phyloP scores from a whole-genome alignment of 1,284 basidiomycete genomes.

The Irpex lacteus region DNA sequence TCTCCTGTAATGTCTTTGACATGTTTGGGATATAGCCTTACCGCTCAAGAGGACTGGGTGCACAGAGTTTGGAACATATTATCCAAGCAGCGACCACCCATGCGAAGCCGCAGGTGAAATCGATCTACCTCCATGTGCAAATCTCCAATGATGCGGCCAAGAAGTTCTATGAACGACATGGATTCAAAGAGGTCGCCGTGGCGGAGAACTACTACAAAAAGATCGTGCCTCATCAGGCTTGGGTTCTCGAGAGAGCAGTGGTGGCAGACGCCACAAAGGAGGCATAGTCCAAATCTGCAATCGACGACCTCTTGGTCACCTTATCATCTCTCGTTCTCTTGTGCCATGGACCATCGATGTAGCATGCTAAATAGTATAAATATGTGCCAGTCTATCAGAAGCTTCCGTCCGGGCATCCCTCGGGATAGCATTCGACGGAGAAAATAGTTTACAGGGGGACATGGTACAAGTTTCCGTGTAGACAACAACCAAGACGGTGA shows the following conservation, averaged over 20 bases:
- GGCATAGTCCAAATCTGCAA: neutral
- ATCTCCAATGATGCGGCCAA: constrained; percentile 69
- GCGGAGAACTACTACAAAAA: constrained; percentile 81
- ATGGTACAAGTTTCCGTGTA: neutral
- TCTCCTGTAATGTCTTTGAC: neutral
- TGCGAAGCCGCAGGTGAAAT: constrained; percentile 56
- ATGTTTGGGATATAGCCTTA: constrained; percentile 57
- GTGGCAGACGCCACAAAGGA: constrained; percentile 7
- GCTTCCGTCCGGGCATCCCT: neutral
- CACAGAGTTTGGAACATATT: constrained; percentile 62
- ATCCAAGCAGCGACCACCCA: constrained; percentile 57
- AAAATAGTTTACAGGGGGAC: neutral
- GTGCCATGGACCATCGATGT: neutral
- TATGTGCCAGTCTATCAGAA: neutral
- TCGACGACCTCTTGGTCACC: neutral
- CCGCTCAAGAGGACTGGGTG: constrained; percentile 69
- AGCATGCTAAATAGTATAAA: constrained; percentile 5
- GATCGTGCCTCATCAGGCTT: constrained; percentile 73
- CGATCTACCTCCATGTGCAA: constrained; percentile 79
- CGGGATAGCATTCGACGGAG: neutral
- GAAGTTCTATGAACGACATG: constrained; percentile 75
- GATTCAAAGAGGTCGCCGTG: constrained; percentile 62
- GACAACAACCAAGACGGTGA: neutral
- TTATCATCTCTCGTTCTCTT: neutral
- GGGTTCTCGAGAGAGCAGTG: constrained; percentile 67